Evolutionary conservation across 257 asterid species (phyloP).

Genomic region (Solanum tarapatanum): DNA sequence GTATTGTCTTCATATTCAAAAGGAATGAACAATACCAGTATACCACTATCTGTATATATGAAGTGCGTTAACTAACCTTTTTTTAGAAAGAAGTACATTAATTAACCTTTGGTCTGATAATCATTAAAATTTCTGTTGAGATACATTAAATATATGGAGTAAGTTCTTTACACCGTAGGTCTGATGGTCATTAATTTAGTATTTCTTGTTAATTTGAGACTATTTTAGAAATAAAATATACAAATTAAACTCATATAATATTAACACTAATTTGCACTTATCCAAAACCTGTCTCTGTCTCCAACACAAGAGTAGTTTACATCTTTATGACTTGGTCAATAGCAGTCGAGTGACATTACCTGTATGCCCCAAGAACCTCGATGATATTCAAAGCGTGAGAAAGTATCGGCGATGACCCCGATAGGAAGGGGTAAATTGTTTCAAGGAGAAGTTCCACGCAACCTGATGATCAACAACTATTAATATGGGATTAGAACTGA

Average conservation of each 20-base stretch:
- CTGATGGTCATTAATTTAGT: background rate
- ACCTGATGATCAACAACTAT: conserved; percentile 38
- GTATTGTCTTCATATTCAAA: background rate
- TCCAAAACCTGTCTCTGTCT: background rate
- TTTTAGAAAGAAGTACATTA: background rate
- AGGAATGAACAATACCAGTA: background rate
- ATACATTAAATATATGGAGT: background rate
- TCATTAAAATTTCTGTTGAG: background rate
- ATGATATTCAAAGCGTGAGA: conserved; percentile 75
- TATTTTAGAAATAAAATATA: background rate
- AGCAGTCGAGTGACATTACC: conserved; percentile 29
- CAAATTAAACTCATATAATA: background rate
- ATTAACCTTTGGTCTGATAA: background rate
- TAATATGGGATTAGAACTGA: background rate
- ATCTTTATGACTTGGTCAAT: background rate
- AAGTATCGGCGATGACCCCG: conserved; percentile 66
- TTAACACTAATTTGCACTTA: background rate
- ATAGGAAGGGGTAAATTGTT: conserved; percentile 78
- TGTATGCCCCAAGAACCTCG: conserved; percentile 93
- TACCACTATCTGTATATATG: background rate
- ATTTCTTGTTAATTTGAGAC: background rate
- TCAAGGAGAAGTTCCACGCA: conserved; percentile 96
- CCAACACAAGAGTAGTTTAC: background rate
- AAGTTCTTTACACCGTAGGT: background rate
- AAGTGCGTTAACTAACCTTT: background rate